Evolutionary conservation across 768 basidiomycete genomes (phyloP), one percentile per base, ranked within the genome.

Genomic region (Mrakia frigida): DNA sequence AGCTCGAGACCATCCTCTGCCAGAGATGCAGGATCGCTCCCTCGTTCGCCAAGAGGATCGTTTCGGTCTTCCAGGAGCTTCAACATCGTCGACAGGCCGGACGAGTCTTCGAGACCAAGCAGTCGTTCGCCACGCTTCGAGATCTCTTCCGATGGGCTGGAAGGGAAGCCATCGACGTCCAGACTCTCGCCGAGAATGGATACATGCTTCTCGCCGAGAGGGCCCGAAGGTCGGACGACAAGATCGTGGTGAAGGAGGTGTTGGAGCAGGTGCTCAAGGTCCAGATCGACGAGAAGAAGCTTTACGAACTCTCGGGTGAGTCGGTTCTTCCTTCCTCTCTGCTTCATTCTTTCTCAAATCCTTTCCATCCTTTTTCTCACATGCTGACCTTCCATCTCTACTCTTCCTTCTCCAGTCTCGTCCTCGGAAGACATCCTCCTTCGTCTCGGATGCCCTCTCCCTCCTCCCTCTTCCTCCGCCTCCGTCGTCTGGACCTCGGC

Each of bases 121-220:
- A 96, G 69, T 91, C 94, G 0, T 99, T 98, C 81, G 97, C 93
- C 0, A 99, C 97, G 1, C 87, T 99, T 6, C 92, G 97, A 56
- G 97, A 99, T 82, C 85, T 99, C 25, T 99, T 99, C 84, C 89
- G 97, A 61, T 99, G 97, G 97, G 97, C 94, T 10, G 91, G 90
- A 6, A 86, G 97, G 75, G 92, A 92, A 75, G 94, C 94, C 1
- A 85, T 92, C 69, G 90, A 91, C 13, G 93, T 94, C 82, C 92
- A 97, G 81, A 91, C 97, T 80, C 86, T 99, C 74, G 97, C 96
- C 0, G 90, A 94, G 79, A 93, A 98, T 79, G 97, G 97, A 0
- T 98, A 94, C 84, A 98, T 99, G 95, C 86, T 99, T 16, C 86
- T 99, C 18, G 97, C 93, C 0, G 97, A 98, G 83, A 89, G 97